Evolutionary conservation across 2,329 filamentous ascomycete genomes (phyloP).

Genomic region (Diaporthe velutina): DNA sequence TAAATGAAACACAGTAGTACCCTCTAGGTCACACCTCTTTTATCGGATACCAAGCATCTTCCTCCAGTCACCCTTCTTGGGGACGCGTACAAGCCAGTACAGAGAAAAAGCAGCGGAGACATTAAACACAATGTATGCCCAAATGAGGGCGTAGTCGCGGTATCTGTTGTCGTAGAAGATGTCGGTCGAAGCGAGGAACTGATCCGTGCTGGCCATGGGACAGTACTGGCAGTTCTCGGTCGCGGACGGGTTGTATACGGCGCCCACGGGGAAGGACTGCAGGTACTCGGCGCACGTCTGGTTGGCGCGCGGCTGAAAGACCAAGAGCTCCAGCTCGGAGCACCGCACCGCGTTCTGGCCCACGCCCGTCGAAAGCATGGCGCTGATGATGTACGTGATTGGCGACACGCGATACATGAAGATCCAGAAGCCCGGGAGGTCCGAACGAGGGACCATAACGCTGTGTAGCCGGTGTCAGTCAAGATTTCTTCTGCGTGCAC

Average conservation of each 20-base stretch:
- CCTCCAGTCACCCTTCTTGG: slow-evolving; percentile 48
- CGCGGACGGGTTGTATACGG: slow-evolving; percentile 58
- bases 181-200: slow-evolving; percentile 50
- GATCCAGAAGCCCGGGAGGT: slow-evolving; percentile 77
- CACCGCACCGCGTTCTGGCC: slow-evolving; percentile 72
- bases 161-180: slow-evolving; percentile 61
- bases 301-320: slow-evolving; percentile 68
- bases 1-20: not conserved
- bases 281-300: slow-evolving; percentile 71
- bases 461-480: not conserved
- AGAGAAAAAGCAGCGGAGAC: slow-evolving; percentile 58
- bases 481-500: not conserved
- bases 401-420: slow-evolving; percentile 80
- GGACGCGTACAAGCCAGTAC: slow-evolving; percentile 59
- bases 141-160: slow-evolving; percentile 66
- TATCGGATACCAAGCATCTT: slow-evolving; percentile 2
- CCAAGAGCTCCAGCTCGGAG: slow-evolving; percentile 72
- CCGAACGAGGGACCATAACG: slow-evolving; percentile 17
- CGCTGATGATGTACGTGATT: slow-evolving; percentile 79
- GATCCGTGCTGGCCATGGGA: slow-evolving; percentile 49
- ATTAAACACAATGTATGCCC: slow-evolving; percentile 64
- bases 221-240: slow-evolving; percentile 41
- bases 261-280: slow-evolving; percentile 54
- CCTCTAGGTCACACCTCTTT: not conserved
- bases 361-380: slow-evolving; percentile 73